Evolutionary conservation across 495 filamentous ascomycete genomes (phyloP).

Genomic region (Podospora australis): DNA sequence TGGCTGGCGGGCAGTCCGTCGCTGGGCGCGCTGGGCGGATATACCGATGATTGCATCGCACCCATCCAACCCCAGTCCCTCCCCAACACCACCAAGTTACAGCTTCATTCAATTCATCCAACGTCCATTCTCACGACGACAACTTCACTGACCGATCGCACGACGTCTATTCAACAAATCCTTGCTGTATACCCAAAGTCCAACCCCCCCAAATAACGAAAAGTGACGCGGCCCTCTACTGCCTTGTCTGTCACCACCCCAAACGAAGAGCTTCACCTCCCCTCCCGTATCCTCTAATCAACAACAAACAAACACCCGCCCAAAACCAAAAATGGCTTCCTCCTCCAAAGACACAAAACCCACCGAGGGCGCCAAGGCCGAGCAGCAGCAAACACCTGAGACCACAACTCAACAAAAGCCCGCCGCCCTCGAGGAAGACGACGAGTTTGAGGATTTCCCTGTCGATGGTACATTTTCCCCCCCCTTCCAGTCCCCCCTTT

Average conservation of each 20-base stretch:
- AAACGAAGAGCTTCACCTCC: neutral
- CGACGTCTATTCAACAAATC: neutral
- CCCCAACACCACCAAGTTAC: too few relatives aligned
- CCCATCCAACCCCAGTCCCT: too few relatives aligned
- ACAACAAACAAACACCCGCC: neutral
- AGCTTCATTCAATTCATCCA: too few relatives aligned
- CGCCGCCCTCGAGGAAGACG: constrained; percentile 81
- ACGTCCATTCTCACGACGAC: too few relatives aligned
- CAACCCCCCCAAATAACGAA: neutral
- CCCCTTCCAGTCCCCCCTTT: neutral
- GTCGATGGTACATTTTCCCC: constrained; percentile 65
- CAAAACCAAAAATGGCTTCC: constrained; percentile 23
- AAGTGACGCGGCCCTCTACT: neutral
- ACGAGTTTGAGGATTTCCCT: constrained; percentile 99
- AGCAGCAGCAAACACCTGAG: constrained; percentile 20
- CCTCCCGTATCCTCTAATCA: neutral
- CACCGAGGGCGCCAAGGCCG: constrained; percentile 24
- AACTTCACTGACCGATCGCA: too few relatives aligned
- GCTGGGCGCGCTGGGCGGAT: too few relatives aligned
- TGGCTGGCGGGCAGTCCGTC: too few relatives aligned
- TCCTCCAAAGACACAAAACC: constrained; percentile 40
- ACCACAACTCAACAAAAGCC: constrained; percentile 27
- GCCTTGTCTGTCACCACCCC: too few relatives aligned
- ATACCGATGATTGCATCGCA: too few relatives aligned
- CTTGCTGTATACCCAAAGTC: neutral